phyloP scores from a whole-genome alignment of 306 rosid genomes.

The Quercus berberidifolia region DNA sequence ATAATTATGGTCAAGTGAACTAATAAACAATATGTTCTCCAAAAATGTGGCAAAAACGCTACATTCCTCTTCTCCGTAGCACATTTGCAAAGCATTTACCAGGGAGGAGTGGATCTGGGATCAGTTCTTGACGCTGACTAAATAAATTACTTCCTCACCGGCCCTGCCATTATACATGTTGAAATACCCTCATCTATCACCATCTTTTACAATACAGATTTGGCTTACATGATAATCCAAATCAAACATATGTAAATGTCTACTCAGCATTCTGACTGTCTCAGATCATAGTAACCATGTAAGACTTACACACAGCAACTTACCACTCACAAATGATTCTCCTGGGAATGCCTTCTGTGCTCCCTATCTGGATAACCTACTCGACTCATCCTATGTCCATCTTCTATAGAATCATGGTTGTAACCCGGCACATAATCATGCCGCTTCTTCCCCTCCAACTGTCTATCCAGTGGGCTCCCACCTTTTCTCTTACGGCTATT shows the following conservation, averaged over 20 bases:
- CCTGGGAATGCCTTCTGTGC: conserved; percentile 60
- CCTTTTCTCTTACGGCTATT: conserved; percentile 75
- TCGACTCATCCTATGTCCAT: conserved; percentile 40
- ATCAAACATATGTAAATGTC: not conserved
- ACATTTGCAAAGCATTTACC: not conserved
- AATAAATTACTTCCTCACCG: not conserved
- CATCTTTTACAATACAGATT: not conserved
- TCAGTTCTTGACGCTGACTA: not conserved
- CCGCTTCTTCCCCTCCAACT: conserved; percentile 54
- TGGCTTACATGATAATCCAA: not conserved
- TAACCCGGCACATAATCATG: conserved; percentile 44
- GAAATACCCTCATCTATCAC: not conserved
- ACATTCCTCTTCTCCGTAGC: not conserved
- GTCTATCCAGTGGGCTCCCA: conserved; percentile 56
- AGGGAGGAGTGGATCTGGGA: not conserved
- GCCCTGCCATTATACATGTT: not conserved
- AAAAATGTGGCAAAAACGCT: not conserved
- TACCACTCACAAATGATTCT: conserved; percentile 51
- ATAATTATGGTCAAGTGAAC: not conserved
- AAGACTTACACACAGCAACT: not conserved
- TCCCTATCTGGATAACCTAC: conserved; percentile 63
- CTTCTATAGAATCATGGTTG: conserved; percentile 50
- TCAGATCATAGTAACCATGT: not conserved
- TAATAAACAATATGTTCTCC: not conserved
- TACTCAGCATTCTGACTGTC: not conserved